phyloP scores from a whole-genome alignment of 2,329 filamentous ascomycete species.

The Nectriaceae sp. region DNA sequence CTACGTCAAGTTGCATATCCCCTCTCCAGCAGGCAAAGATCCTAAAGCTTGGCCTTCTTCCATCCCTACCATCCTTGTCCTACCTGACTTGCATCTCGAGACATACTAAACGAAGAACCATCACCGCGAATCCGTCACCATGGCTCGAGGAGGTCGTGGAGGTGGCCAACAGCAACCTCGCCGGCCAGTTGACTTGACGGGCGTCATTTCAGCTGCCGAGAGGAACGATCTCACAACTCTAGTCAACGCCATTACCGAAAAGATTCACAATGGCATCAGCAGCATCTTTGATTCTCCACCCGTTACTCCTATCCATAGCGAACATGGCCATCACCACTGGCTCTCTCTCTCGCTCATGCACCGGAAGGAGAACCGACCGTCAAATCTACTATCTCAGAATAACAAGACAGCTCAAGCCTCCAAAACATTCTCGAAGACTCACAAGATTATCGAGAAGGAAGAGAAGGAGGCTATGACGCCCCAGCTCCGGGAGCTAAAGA shows the following conservation, averaged over 20 bases:
- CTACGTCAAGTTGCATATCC: no score
- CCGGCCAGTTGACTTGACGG: constrained; percentile 53
- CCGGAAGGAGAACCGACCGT: constrained; percentile 23
- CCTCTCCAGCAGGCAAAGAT: constrained; percentile 1
- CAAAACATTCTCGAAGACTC: constrained; percentile 27
- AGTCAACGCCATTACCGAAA: constrained; percentile 53
- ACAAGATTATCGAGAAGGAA: constrained; percentile 33
- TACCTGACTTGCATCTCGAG: neutral
- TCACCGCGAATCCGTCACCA: constrained; percentile 20
- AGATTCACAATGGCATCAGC: constrained; percentile 54
- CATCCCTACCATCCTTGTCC: neutral
- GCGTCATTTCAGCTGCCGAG: constrained; percentile 49
- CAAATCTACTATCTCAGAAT: constrained; percentile 5
- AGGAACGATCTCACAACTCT: constrained; percentile 55
- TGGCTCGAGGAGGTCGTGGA: constrained; percentile 43
- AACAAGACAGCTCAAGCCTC: constrained; percentile 9
- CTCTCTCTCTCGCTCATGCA: constrained; percentile 36
- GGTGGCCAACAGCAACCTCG: constrained; percentile 36
- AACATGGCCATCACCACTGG: constrained; percentile 37
- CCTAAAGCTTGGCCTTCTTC: neutral
- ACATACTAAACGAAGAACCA: neutral
- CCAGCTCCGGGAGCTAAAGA: constrained; percentile 66
- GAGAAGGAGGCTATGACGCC: constrained; percentile 40
- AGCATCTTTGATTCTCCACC: constrained; percentile 53
- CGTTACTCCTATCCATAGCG: constrained; percentile 32